Evolutionary conservation across 2,329 filamentous ascomycete genomes (phyloP).

Genomic region (Beauveria scarabaeidicola): DNA sequence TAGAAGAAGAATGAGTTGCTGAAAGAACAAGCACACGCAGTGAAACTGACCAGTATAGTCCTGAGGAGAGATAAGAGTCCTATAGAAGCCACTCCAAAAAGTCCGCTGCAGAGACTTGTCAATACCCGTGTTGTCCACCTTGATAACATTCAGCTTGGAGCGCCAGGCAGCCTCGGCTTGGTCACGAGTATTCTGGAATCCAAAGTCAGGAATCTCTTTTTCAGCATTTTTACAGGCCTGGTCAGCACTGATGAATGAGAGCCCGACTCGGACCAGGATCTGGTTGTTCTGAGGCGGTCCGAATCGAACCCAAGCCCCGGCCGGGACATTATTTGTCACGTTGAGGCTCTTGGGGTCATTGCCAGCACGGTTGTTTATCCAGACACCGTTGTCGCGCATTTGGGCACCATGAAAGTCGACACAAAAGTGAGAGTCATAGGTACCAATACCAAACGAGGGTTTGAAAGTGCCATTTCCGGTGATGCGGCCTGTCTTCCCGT

Average conservation of each 20-base stretch:
- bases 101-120: slow-evolving; percentile 50
- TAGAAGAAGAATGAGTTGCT: slow-evolving; percentile 56
- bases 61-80: slow-evolving; percentile 61
- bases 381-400: slow-evolving; percentile 49
- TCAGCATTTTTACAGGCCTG: slow-evolving; percentile 65
- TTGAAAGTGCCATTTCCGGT: slow-evolving; percentile 48
- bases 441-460: slow-evolving; percentile 53
- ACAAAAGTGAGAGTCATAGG: slow-evolving; percentile 51
- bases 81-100: slow-evolving; percentile 66
- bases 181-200: slow-evolving; percentile 48
- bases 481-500: slow-evolving; percentile 45
- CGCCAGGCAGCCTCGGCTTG: slow-evolving; percentile 54
- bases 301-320: slow-evolving; percentile 58
- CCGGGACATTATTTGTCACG: slow-evolving; percentile 23
- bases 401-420: slow-evolving; percentile 46
- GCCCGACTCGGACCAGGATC: slow-evolving; percentile 57
- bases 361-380: slow-evolving; percentile 43
- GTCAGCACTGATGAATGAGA: slow-evolving; percentile 60
- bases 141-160: slow-evolving; percentile 51
- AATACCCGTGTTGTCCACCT: slow-evolving; percentile 45
- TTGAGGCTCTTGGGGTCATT: slow-evolving; percentile 32
- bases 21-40: slow-evolving; percentile 22
- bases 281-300: slow-evolving; percentile 29
- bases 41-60: slow-evolving; percentile 49
- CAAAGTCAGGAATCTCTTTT: slow-evolving; percentile 56